Evolutionary conservation across 495 filamentous ascomycete genomes (phyloP), one percentile per base, ranked within the genome.

Genomic region (Xylaria bambusicola): DNA sequence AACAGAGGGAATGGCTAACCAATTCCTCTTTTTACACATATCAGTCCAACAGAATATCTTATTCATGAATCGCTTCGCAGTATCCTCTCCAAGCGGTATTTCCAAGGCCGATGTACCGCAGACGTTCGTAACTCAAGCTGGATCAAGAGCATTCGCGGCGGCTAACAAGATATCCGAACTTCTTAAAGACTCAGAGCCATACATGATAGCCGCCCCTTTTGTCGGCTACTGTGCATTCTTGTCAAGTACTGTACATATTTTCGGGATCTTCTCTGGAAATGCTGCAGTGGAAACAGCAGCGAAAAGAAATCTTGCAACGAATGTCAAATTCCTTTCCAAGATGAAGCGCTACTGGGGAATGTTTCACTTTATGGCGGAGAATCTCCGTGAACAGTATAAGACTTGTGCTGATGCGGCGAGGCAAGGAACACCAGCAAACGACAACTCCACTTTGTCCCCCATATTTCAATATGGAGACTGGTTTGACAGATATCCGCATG

Each of bases 291-390:
- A 95, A 67, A 82, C 82, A 12, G 82, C 86, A 5, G 89, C 91
- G 24, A 96, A 93, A 74, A 85, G 88, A 64, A 90, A 96, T 67
- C 82, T 97, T n/a, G 86, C 88, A 2, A 89, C 86, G 57, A 97
- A 96, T 41, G 87, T 97, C 61, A 87, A 88, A 64, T 98, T 95
- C 61, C 77, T 98, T 23, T 86, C 86, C 61, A 93, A 93, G 71
- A 94, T 97, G 88, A 97, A 95, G 76, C 89, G 88, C 60, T 92
- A 94, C 68, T 98, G 94, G 94, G 94, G 93, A 54, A 92, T 97
- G 86, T 97, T 97, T 70, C 91, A 95, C 68, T 96, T 89, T 72
- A 93, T 97, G 85, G 88, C 89, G 2, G 91, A 97, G 66, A 95
- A 93, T 68, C 81, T 97, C 26, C 93, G 93, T 58, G 90, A 94